These are phyloP conservation scores for Euphorbia tirucalli DNA, from an alignment of 345 rosid genomes.

Conservation along the genomic window DNA sequence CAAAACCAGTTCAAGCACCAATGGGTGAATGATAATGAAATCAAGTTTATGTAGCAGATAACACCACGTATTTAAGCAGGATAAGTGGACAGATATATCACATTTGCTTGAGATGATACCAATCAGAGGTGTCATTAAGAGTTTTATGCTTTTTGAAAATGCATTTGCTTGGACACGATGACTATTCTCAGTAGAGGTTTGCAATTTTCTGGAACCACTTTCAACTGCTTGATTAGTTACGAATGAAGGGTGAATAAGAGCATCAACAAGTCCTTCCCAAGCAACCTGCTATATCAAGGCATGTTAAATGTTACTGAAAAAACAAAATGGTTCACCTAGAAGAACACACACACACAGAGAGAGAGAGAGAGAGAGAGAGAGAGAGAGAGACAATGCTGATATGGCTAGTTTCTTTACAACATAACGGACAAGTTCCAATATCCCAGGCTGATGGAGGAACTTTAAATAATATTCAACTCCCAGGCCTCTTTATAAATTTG, in stretches of 20 bases:
- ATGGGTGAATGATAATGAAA: slow-evolving; percentile 30
- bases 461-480: background rate
- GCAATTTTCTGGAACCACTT: slow-evolving; percentile 18
- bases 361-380: too few species aligned
- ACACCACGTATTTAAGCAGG: slow-evolving; percentile 55
- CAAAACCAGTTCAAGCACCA: slow-evolving; percentile 36
- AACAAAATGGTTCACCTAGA: background rate
- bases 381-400: too few species aligned
- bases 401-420: background rate
- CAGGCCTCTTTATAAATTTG: background rate
- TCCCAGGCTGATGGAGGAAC: background rate
- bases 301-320: background rate
- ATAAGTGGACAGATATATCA: slow-evolving; percentile 38
- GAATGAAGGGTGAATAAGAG: slow-evolving; percentile 30
- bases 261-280: slow-evolving; percentile 62
- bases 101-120: slow-evolving; percentile 46
- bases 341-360: too few species aligned
- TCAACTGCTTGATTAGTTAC: slow-evolving; percentile 16
- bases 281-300: slow-evolving; percentile 43
- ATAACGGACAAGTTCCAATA: background rate
- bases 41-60: slow-evolving; percentile 56
- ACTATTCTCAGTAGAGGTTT: slow-evolving; percentile 14
- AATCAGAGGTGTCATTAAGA: slow-evolving; percentile 50
- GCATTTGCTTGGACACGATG: slow-evolving; percentile 28
- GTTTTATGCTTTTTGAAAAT: slow-evolving; percentile 43